Base-by-base conservation (phyloP, 116 monocot species). In the Phalaenopsis hybrid region DNA sequence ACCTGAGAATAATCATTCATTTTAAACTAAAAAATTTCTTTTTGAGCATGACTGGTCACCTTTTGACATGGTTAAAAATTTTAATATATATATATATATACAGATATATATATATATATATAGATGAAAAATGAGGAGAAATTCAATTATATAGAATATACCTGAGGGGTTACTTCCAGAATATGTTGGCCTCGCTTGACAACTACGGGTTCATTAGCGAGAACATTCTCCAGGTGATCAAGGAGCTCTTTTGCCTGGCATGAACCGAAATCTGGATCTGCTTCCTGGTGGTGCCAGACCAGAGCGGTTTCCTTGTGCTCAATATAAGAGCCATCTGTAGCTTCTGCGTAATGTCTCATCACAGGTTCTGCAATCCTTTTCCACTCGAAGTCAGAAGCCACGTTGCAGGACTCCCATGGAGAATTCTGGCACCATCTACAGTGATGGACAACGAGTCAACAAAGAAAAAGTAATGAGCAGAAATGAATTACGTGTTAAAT, bases 121-220 rank as follows among this genome's bases (percentile, higher is more conserved):
- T 2, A 37, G 0, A 37, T 37, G 37, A 37, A 37, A 16, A 43
- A 20, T 3, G 34, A 49, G 5, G 13, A 25, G 8, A 68, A n/a
- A 3, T 48, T 23, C 7, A 23, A 67, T 43, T 20, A 45, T 31
- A 23, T 20, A 23, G 11, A 8, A 44, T 1, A 34, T 83, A 85
- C 88, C 82, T 85, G 88, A n/a, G 80, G 58, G 51, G 77, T 85
- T 0, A 88, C 85, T 80, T 85, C 87, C 0, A 87, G 84, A 76
- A 85, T 82, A 31, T 81, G 81, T 11, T 85, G 82, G 37, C 88
- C 88, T 57, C 79, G 82, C 55, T 80, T 82, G 15, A 85, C 85
- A 33, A 67, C 79, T 16, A 88, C 88, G n/a, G 88, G 88, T 44
- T 85, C 88, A 63, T 85, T 81, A 20, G 82, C 82, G 44, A 88